phyloP scores from a whole-genome alignment of 164 flowering plant species.

The Nelumbo lutea region DNA sequence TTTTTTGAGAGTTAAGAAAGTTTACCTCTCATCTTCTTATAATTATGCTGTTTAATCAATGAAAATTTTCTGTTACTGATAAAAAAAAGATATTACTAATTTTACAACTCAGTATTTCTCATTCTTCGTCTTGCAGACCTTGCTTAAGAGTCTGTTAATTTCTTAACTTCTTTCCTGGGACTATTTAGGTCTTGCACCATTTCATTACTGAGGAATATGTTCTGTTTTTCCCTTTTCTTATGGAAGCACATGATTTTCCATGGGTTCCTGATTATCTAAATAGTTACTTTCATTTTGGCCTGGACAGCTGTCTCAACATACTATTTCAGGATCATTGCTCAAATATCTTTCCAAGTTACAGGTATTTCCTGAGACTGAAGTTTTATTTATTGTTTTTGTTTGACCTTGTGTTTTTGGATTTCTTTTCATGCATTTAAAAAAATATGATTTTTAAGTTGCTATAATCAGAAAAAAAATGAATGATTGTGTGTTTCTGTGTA shows the following conservation, averaged over 20 bases:
- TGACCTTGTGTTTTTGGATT: neutral
- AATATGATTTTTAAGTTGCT: neutral
- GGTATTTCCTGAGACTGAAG: conserved; percentile 34
- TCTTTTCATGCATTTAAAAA: neutral
- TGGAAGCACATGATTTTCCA: neutral
- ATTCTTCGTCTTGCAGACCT: no score
- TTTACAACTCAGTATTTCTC: no score
- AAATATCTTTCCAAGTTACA: conserved; percentile 96
- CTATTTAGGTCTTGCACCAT: no score
- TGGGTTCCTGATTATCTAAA: neutral
- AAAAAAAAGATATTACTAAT: no score
- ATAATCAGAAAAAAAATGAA: no score
- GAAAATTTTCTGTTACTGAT: no score
- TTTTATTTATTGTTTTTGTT: neutral
- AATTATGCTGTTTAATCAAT: no score
- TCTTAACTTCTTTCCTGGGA: no score
- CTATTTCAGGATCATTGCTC: conserved; percentile 76
- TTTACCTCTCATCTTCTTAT: no score
- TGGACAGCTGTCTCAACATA: conserved; percentile 90
- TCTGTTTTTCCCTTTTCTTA: neutral
- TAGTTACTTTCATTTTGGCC: conserved; percentile 5
- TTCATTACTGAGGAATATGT: no score
- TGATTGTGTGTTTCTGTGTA: neutral
- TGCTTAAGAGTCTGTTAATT: no score
- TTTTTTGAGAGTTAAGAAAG: no score